These are phyloP conservation scores for Colletotrichum kahawae DNA, from an alignment of 2,329 filamentous ascomycete genomes.

Conservation along the genomic window DNA sequence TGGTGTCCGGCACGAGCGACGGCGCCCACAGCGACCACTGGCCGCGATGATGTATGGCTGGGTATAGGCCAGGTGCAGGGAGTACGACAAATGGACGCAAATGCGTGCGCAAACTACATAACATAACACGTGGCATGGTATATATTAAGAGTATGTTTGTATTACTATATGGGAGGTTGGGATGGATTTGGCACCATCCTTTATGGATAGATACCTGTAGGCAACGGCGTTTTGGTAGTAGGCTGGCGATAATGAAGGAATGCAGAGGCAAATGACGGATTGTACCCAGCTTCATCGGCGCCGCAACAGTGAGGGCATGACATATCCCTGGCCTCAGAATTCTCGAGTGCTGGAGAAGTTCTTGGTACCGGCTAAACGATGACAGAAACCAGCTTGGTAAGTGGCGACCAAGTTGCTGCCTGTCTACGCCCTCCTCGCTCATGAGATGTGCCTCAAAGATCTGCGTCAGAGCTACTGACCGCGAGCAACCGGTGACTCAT, in stretches of 20 bases:
- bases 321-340: background rate
- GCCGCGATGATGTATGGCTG: conserved; percentile 2
- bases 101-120: background rate
- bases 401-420: background rate
- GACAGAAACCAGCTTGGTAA: background rate
- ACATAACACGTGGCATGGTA: background rate
- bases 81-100: background rate
- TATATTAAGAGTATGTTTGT: background rate
- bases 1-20: background rate
- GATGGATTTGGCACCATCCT: background rate
- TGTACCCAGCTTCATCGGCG: background rate
- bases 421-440: background rate
- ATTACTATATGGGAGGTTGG: background rate
- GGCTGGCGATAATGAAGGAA: background rate
- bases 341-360: background rate
- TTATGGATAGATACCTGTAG: background rate
- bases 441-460: background rate
- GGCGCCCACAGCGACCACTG: conserved; percentile 2
- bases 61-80: background rate
- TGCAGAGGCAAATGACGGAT: background rate
- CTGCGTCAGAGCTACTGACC: background rate
- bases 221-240: background rate
- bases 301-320: background rate
- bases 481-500: background rate
- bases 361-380: background rate